Conservation (phyloP, 208 protist genomes). For the Leishmania gerbilli region DNA sequence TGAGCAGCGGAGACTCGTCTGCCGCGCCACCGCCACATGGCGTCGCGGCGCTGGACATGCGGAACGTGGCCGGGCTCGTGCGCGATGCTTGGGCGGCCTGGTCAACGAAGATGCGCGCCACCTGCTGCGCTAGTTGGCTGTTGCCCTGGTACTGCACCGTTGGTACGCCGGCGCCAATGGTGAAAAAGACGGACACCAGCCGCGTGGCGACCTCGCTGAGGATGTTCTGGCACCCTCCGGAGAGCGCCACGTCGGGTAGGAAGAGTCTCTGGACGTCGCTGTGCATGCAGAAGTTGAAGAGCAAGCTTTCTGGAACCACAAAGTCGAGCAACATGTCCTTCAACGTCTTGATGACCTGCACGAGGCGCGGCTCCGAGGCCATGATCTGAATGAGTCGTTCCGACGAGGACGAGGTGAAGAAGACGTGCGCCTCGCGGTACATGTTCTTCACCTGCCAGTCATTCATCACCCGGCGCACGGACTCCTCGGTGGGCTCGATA, state of each 20-base stretch:
- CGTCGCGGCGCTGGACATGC: slow-evolving; percentile 33
- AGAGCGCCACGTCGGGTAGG: slow-evolving; percentile 33
- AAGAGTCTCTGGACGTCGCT: slow-evolving; percentile 60
- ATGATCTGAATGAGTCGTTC: slow-evolving; percentile 49
- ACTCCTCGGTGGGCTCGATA: slow-evolving; percentile 47
- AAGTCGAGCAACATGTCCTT: slow-evolving; percentile 83
- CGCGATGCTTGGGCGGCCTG: slow-evolving; percentile 32
- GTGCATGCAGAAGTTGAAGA: slow-evolving; percentile 69
- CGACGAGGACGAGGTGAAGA: slow-evolving; percentile 55
- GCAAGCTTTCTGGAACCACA: slow-evolving; percentile 52
- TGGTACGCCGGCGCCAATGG: slow-evolving; percentile 57
- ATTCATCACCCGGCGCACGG: slow-evolving; percentile 53
- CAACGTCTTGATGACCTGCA: slow-evolving; percentile 43
- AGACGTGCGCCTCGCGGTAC: slow-evolving; percentile 80
- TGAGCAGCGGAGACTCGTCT: slow-evolving; percentile 53
- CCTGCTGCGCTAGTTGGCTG: slow-evolving; percentile 45
- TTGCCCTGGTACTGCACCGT: slow-evolving; percentile 68
- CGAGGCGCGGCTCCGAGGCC: slow-evolving; percentile 42
- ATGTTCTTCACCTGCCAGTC: slow-evolving; percentile 62
- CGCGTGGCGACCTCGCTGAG: slow-evolving; percentile 50
- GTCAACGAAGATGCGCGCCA: slow-evolving; percentile 48
- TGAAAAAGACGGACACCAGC: slow-evolving; percentile 62
- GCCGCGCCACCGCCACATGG: not conserved
- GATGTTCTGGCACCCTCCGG: slow-evolving; percentile 40
- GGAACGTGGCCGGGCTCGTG: slow-evolving; percentile 38